Conservation (phyloP, 1,139 yeast genomes). For the Kodamaea plutei region DNA sequence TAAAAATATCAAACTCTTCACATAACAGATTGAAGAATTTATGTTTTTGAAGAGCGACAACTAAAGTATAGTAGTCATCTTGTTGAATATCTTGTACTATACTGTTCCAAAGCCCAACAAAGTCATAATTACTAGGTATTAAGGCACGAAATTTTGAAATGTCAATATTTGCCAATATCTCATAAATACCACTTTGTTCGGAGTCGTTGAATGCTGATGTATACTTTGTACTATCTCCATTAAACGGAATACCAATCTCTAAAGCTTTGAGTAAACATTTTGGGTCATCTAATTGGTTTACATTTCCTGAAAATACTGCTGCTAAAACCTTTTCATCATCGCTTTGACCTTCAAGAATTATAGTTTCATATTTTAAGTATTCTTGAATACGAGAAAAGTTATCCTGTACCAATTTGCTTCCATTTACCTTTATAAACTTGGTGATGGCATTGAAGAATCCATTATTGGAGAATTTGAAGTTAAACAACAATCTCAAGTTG, state of each 20-base stretch:
- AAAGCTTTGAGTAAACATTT: conserved; percentile 10
- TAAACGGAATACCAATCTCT: conserved; percentile 9
- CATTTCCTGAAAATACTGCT: conserved; percentile 1
- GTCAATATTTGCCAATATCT: conserved; percentile 11
- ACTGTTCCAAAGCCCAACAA: conserved; percentile 13
- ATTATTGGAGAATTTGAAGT: conserved; percentile 17
- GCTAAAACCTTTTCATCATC: conserved; percentile 1
- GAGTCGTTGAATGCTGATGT: conserved; percentile 4
- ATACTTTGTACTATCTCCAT: conserved; percentile 1
- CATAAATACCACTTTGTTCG: conserved; percentile 9
- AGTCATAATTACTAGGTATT: conserved; percentile 10
- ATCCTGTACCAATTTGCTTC: conserved; percentile 27
- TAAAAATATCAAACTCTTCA: conserved; percentile 3
- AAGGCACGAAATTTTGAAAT: conserved; percentile 5
- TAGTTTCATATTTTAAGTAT: too few relatives aligned
- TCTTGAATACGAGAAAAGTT: conserved; percentile 24
- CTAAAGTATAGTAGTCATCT: conserved; percentile 24
- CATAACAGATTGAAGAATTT: conserved; percentile 28
- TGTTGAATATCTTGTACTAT: conserved; percentile 24
- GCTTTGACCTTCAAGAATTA: too few relatives aligned
- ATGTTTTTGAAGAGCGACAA: conserved; percentile 27
- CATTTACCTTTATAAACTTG: conserved; percentile 43
- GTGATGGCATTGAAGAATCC: conserved; percentile 30
- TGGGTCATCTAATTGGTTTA: neutral
- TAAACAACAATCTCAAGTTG: conserved; percentile 43